Base-by-base conservation (phyloP, 2,329 filamentous ascomycete species). In the Fusarium clavum region DNA sequence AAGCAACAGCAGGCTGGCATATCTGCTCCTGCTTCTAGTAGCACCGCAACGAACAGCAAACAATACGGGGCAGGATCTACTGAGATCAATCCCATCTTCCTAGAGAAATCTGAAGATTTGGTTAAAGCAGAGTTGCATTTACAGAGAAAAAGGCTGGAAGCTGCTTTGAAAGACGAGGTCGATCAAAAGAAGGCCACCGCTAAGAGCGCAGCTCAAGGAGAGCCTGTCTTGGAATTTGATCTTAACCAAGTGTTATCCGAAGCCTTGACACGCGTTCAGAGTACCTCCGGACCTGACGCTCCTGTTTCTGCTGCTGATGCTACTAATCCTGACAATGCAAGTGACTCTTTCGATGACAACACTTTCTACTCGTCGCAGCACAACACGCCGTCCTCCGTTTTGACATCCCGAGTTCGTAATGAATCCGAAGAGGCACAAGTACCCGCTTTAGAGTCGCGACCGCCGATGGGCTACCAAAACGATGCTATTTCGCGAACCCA, bases 331-430 rank as follows among this genome's bases (percentile, higher is more conserved):
- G 89, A 89, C 79, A 86, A 82, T 71, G 82, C 87, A 77, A 92
- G 86, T 86, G 93, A 95, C 80, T 96, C 93, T 38, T 93, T 94
- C 82, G 94, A 98, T 81, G 92, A 97, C 79, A 94, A 97, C 77
- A 96, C 94, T 43, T 97, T 97, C 81, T 98, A 98, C 84, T 98
- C 95, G 72, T 98, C 94, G 82, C 93, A 92, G 83, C 91, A 94
- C 84, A 92, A 94, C 79, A 97, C 94, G 70, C 88, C 88, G 64
- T 85, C 88, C 59, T 85, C 84, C 30, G 83, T 81, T 52, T 81
- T 83, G 63, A 82, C 83, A 41, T 81, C 84, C 29, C 83, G 82
- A 61, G 75, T 83, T 82, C 88, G 77, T 84, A 87, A 78, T 73
- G 77, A 78, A 65, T 79, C 80, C 64, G 79, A 79, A 72, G 79